phyloP scores from a whole-genome alignment of 1,284 basidiomycete genomes.

The Calocybe gambosa region DNA sequence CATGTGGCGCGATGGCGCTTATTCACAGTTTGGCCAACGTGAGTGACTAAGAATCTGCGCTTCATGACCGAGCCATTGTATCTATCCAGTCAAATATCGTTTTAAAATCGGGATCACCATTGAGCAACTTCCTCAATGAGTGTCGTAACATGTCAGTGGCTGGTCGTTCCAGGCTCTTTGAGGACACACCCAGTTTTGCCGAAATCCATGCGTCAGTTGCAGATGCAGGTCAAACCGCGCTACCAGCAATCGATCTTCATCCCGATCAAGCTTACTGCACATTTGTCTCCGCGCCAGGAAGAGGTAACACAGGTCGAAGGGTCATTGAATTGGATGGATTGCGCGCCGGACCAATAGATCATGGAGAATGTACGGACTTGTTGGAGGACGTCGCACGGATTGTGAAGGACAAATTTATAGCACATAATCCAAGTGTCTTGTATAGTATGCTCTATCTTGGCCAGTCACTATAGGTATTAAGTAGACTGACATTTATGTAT shows the following conservation, averaged over 20 bases:
- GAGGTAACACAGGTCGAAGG: slow-evolving; percentile 2
- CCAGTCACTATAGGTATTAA: neutral
- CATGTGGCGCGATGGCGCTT: slow-evolving; percentile 9
- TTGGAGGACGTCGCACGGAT: slow-evolving; percentile 4
- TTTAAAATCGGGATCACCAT: neutral
- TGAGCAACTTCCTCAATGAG: neutral
- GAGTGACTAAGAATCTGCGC: neutral
- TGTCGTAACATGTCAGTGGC: neutral
- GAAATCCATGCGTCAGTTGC: slow-evolving; percentile 6
- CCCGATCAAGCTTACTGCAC: slow-evolving; percentile 4
- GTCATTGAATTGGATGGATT: slow-evolving; percentile 6
- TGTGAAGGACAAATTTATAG: slow-evolving; percentile 5
- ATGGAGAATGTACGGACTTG: slow-evolving; percentile 6
- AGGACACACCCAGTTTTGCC: slow-evolving; percentile 1
- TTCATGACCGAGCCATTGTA: neutral
- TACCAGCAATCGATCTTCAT: slow-evolving; percentile 3
- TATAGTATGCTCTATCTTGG: slow-evolving; percentile 10
- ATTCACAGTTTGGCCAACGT: slow-evolving; percentile 6
- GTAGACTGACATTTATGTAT: too few species aligned
- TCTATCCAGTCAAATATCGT: neutral
- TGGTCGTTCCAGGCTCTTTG: slow-evolving; percentile 2
- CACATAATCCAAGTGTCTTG: slow-evolving; percentile 5
- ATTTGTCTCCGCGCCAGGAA: slow-evolving; percentile 5
- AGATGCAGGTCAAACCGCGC: slow-evolving; percentile 1
- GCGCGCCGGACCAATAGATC: slow-evolving; percentile 3